Base-by-base conservation (phyloP, 106 monocot species). In the Platanthera guangdongensis region DNA sequence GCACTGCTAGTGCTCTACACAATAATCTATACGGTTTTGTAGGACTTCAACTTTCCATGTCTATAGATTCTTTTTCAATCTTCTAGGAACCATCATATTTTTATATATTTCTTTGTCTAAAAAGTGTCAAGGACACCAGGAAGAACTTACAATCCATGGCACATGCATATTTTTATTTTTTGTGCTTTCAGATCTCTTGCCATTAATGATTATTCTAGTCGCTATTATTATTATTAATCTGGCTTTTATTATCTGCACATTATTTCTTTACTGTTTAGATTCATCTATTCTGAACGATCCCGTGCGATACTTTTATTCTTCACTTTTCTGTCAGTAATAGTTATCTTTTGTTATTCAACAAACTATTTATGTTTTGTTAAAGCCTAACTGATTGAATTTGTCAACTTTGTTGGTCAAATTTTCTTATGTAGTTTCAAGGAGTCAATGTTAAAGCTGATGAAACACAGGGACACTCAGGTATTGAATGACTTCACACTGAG, bases 391-490 rank as follows among this genome's bases (percentile, higher is more conserved):
- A 32, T 50, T 71, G 47, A 71, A 16, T 16, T 47, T 71, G 63
- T 30, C 32, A 2, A 16, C 47, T 70, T 70, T 70, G 70, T 47
- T 70, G n/a, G 48, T 48, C 71, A 71, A 78, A 46, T 13, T 30
- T 68, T 67, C 15, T 78, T 4, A 51, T 92, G 86, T 89, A 97
- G 96, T 70, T 94, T 99, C 65, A 92, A 79, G 80, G 94, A 99
- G 9, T 89, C 97, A 52, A 88, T 99, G 74, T 71, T 86, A 74
- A 80, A 74, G 47, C 78, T 99, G 71, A 86, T 85, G 65, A 80
- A 76, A 71, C 94, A 99, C 87, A 85, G 77, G 57, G 88, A 99
- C 69, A 74, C 75, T 2, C 80, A 92, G 97, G 97, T 94, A 91
- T 47, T 19, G 51, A 47, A 28, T 25, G 57, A 49, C 46, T 49